phyloP scores from a whole-genome alignment of 176 grass and related monocot genomes.

The Oryza australiensis region DNA sequence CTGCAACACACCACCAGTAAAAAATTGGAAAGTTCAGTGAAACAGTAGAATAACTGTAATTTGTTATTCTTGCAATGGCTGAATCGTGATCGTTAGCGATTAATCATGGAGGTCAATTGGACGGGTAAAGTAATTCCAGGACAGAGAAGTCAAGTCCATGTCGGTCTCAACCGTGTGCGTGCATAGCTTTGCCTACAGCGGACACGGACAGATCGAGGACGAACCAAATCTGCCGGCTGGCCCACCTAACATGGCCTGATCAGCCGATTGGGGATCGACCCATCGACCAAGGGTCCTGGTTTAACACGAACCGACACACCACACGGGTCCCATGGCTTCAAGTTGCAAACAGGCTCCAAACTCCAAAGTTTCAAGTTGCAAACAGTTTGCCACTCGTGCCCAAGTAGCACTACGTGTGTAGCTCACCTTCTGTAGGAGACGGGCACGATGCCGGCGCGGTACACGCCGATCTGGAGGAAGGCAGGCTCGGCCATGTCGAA shows the following conservation, averaged over 20 bases:
- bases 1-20: neutral
- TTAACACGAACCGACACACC: constrained; percentile 32
- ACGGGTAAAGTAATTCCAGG: constrained; percentile 13
- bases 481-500: constrained; percentile 93
- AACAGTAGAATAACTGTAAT: neutral
- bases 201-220: neutral
- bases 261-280: neutral
- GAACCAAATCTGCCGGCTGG: neutral
- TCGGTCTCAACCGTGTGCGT: constrained; percentile 18
- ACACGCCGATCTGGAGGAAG: constrained; percentile 85
- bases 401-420: no score
- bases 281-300: no score
- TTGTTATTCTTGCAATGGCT: no score
- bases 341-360: neutral
- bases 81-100: no score
- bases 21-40: neutral
- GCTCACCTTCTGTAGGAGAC: constrained; percentile 78
- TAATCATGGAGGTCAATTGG: neutral
- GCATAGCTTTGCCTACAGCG: neutral
- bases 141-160: neutral
- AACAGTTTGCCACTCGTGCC: neutral
- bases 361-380: neutral
- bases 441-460: constrained; percentile 88
- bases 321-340: neutral
- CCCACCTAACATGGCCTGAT: constrained; percentile 20